Evolutionary conservation across 768 basidiomycete species (phyloP), one percentile per base, ranked within the genome.

Genomic region (Cyclocybe cylindracea): DNA sequence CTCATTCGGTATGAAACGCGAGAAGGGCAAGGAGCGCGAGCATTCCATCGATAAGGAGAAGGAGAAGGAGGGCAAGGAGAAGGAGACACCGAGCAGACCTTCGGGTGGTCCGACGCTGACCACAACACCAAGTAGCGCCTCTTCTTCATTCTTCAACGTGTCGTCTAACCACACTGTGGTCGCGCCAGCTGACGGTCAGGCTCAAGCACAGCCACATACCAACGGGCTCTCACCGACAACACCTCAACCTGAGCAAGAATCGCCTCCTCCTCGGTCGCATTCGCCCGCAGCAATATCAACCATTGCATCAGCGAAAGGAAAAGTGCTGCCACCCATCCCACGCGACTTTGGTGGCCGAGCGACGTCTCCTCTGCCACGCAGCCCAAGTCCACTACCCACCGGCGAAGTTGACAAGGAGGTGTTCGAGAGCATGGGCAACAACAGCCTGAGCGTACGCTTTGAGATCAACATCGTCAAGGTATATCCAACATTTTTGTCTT

Each of bases 391-490:
- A 6, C 68, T 84, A 55, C 85, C 85, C 1, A 84, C 85, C 4
- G 86, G 85, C 4, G 85, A 84, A 60, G 82, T 86, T 7, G 83
- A 85, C 54, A 73, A 78, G 14, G 85, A 86, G 19, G 64, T 85
- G 48, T 89, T 91, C 58, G 91, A 91, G 59, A 82, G 67, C 57
- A 82, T 89, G 65, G 85, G 85, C 24, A 83, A 84, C 51, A 91
- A 85, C 67, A 84, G 84, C 39, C 66, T 98, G 55, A 87, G 91
- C 56, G 96, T 99, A 9, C 82, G 93, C 55, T 99, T 98, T 68
- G 96, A 99, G 70, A 91, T 98, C 53, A 95, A 89, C 66, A 88
- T 99, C 58, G 92, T 99, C 67, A 98, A 98, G 83, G 94, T 95
- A 57, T 13, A 86, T 69, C 29, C 10, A 37, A 56, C 36, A 14